These are phyloP conservation scores for Clavariopsis aquatica DNA, from an alignment of 495 filamentous ascomycete species.

Conservation along the genomic window DNA sequence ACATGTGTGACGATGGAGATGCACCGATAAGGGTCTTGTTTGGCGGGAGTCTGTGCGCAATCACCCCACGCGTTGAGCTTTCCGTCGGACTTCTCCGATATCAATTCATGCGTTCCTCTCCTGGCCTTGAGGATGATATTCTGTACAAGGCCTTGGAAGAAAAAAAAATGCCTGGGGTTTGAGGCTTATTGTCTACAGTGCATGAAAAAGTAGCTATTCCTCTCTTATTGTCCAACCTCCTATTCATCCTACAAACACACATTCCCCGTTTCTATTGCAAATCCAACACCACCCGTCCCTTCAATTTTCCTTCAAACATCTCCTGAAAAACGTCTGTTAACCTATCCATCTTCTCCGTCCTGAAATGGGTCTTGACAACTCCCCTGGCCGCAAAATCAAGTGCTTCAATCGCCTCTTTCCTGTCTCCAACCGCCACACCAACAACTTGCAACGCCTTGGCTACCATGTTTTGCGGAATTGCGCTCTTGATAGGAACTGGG, in stretches of 20 bases:
- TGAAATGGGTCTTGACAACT: slow-evolving; percentile 37
- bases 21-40: not conserved
- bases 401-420: slow-evolving; percentile 65
- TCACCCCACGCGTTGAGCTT: slow-evolving; percentile 7
- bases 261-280: slow-evolving; percentile 19
- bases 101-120: not conserved
- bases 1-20: not conserved
- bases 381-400: slow-evolving; percentile 58
- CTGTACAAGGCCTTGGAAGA: no score
- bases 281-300: slow-evolving; percentile 47
- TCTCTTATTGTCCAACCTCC: not conserved
- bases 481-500: slow-evolving; percentile 57
- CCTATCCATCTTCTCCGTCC: slow-evolving; percentile 37
- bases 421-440: slow-evolving; percentile 64
- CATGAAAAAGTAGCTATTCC: not conserved
- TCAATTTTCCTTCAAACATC: slow-evolving; percentile 40
- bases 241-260: not conserved
- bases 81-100: slow-evolving; percentile 6
- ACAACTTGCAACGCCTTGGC: slow-evolving; percentile 58
- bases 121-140: no score
- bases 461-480: slow-evolving; percentile 56
- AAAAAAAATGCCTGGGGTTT: no score
- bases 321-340: slow-evolving; percentile 38
- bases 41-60: not conserved
- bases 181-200: no score